Base-by-base conservation (phyloP, 2,329 filamentous ascomycete species). In the Ambrosiella cleistominuta region DNA sequence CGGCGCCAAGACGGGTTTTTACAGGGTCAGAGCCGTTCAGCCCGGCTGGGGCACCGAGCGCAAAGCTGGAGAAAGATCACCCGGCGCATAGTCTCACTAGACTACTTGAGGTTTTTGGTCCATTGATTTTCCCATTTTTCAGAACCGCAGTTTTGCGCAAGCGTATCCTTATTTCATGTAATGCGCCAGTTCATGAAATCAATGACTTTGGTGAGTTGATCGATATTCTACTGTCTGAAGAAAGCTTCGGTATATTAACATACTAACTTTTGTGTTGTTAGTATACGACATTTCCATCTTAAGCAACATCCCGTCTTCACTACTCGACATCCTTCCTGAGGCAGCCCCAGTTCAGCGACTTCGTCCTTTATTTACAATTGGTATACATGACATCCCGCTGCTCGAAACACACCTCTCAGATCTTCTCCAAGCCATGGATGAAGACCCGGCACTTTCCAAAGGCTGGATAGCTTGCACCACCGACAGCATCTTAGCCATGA, bases 401-500 rank as follows among this genome's bases (percentile, higher is more conserved):
- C 76, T 97, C 4, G 75, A 82, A 63, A 54, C 56, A 40, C 74
- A 85, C 62, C 75, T 75, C n/a, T 71, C 75, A 27, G 45, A 57
- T 7, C 68, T 65, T 62, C 66, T 66, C n/a, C 61, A 63, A 7
- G 66, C 68, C 39, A 66, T 64, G 47, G 68, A 71, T 49, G 67
- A 70, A 51, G 54, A 57, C 27, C 19, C 53, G 39, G 15, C 37
- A 1, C 15, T 15, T 15, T 42, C n/a, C 11, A 15, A 15, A 7
- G 86, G 89, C 44, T 98, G 90, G 89, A 83, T 95, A 60, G 93
- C 91, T 11, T 96, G 90, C 69, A 96, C 91, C 2, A 97, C 91
- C 1, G 93, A 98, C 70, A 91, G 86, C 66, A 93, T 98, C 60
- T 77, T 98, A 12, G 82, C 81, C 52, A 85, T 88, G 69, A 97